phyloP scores from a whole-genome alignment of 2,329 filamentous ascomycete genomes.

The Colletotrichum falcatum region DNA sequence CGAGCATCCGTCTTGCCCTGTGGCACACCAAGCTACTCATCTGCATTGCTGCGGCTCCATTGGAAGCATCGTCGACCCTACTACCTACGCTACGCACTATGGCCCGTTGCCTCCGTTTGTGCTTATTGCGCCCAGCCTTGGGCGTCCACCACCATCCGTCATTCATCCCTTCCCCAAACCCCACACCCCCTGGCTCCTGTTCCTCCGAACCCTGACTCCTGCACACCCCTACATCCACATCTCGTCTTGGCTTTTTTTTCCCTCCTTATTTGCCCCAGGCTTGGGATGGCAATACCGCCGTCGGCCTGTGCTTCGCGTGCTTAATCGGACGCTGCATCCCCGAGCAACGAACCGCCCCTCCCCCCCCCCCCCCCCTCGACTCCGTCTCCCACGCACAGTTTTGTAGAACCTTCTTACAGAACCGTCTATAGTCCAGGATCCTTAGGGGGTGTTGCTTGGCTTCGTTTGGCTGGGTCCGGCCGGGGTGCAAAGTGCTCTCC shows the following conservation, averaged over 20 bases:
- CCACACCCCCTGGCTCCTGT: conserved; percentile 21
- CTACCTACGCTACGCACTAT: neutral
- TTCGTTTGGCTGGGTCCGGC: conserved; percentile 22
- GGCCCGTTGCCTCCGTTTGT: neutral
- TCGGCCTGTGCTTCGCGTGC: conserved; percentile 42
- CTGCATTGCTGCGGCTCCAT: conserved; percentile 21
- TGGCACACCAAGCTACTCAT: conserved; percentile 13
- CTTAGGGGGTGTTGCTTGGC: conserved; percentile 27
- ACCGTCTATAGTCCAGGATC: conserved; percentile 7
- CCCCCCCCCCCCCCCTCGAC: conserved; percentile 14
- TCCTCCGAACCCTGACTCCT: conserved; percentile 25
- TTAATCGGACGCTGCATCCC: conserved; percentile 41
- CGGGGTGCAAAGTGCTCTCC: conserved; percentile 16
- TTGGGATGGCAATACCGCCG: conserved; percentile 44
- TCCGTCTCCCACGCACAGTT: conserved; percentile 5
- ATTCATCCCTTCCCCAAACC: conserved; percentile 25
- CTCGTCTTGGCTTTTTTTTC: conserved; percentile 41
- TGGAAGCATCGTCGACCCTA: conserved; percentile 29
- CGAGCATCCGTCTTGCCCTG: neutral
- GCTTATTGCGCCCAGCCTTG: conserved; percentile 36
- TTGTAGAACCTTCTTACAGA: neutral
- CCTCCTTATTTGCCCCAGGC: conserved; percentile 40
- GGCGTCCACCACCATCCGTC: conserved; percentile 9
- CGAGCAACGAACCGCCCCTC: conserved; percentile 30
- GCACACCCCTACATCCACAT: conserved; percentile 27